Evolutionary conservation across 108 stramenopile species (phyloP).

Genomic region (Pseudonitzschia multiseries): DNA sequence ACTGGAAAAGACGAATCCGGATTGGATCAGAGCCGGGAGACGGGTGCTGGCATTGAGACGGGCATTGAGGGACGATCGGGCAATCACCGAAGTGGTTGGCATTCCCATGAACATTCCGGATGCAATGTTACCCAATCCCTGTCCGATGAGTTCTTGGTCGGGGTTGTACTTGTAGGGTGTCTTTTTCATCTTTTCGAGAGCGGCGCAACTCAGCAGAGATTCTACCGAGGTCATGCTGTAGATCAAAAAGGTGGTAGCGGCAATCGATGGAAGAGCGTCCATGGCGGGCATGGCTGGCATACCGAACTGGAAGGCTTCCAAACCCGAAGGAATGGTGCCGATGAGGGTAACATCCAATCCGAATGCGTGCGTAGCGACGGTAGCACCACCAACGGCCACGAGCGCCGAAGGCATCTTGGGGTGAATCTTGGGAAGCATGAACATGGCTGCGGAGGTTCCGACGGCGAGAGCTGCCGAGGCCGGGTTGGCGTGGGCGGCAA

Average conservation of each 20-base stretch:
- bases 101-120: conserved; percentile 40
- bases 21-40: conserved; percentile 35
- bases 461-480: conserved; percentile 28
- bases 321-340: conserved; percentile 27
- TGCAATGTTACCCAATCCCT: conserved; percentile 41
- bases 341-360: conserved; percentile 31
- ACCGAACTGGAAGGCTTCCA: conserved; percentile 34
- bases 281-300: conserved; percentile 22
- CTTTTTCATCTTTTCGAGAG: conserved; percentile 47
- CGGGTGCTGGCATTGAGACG: conserved; percentile 30
- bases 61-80: conserved; percentile 42
- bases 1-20: conserved; percentile 37
- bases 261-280: conserved; percentile 24
- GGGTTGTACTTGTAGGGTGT: conserved; percentile 37
- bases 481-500: conserved; percentile 17
- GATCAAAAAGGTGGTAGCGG: conserved; percentile 35
- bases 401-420: conserved; percentile 36
- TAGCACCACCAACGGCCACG: conserved; percentile 34
- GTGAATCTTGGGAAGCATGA: conserved; percentile 29
- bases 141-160: conserved; percentile 43
- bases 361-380: conserved; percentile 29
- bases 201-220: conserved; percentile 34
- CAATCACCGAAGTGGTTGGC: conserved; percentile 44
- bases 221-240: conserved; percentile 45
- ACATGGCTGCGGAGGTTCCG: conserved; percentile 36